Percentiles rank a stretch among this genome's conserved stretches.
These are phyloP conservation scores for Saccharomycopsis capsularis DNA, from an alignment of 805 yeast genomes.

Conservation along the genomic window DNA sequence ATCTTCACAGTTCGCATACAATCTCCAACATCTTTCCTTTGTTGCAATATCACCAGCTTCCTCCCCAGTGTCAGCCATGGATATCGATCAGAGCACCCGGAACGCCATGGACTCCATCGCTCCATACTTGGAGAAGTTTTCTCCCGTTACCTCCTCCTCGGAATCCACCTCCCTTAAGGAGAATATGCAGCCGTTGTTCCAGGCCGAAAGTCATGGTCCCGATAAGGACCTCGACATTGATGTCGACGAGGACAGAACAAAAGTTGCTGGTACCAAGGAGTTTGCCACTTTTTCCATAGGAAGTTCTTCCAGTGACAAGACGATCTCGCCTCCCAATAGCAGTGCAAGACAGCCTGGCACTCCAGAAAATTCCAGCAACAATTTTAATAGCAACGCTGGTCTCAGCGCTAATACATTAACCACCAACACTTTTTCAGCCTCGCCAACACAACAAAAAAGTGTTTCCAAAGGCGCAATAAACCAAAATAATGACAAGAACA, in stretches of 20 bases:
- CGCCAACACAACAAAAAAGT: no score
- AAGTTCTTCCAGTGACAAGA: neutral
- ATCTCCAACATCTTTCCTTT: no score
- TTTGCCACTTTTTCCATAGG: no score
- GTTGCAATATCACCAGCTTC: no score
- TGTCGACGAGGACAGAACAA: no score
- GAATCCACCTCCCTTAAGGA: slow-evolving; percentile 30
- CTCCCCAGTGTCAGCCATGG: no score
- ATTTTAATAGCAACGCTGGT: neutral
- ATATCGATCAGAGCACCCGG: slow-evolving; percentile 29
- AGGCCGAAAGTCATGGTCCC: neutral
- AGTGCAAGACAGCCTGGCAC: neutral
- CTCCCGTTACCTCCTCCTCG: slow-evolving; percentile 60
- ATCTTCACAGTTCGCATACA: no score
- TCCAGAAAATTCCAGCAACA: neutral
- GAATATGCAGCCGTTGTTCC: neutral
- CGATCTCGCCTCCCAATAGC: neutral
- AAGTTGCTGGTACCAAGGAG: no score
- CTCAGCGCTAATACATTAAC: neutral
- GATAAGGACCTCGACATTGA: neutral
- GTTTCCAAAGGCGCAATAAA: neutral
- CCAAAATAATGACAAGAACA: neutral
- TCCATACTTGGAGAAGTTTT: slow-evolving; percentile 66
- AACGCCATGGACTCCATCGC: slow-evolving; percentile 75
- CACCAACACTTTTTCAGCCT: neutral